Base-by-base conservation (phyloP, 2,329 filamentous ascomycete genomes). In the Parastagonospora nodorum region DNA sequence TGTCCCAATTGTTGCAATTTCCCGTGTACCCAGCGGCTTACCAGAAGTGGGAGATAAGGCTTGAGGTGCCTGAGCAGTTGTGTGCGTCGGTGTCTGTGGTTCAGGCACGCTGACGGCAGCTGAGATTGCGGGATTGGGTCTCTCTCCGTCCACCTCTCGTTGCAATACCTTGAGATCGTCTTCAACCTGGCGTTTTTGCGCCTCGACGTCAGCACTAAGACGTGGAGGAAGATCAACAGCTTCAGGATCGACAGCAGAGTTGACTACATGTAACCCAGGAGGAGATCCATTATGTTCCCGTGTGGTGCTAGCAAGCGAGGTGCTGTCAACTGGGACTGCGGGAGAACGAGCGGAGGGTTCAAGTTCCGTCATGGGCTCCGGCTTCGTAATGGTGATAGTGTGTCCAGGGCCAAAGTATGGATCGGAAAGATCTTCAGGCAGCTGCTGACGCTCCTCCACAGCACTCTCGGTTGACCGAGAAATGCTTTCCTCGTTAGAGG, bases 1-100 rank as follows among this genome's bases (percentile, higher is more conserved):
- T 2, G 83, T 84, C 12, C 83, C 80, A 42, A 94, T 80, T 8
- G 83, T 84, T 63, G 91, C 80, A 53, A 97, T 96, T 50, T 96
- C 88, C 43, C 86, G 84, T 74, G 95, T 92, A 1, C 78, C 57
- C 82, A 80, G 32, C 83, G 58, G 67, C 44, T 72, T 72, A 35
- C 63, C 64, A 10, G 61, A 57, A 4, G 57, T 59, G 19, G 66
- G 61, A n/a, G 65, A 69, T 24, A 48, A 66, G 2, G 44, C 28
- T 14, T 51, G 43, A 31, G 56, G 37, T 8, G 64, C 66, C 16
- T 63, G 59, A n/a, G 48, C 29, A 9, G 55, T 31, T 37, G 63
- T 53, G 16, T 58, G 54, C n/a, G 30, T 37, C n/a, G 50, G 40
- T 28, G 55, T 8, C 9, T 45, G 38, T 24, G 51, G 48, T 12